Base-by-base conservation (phyloP, 805 yeast genomes). In the Metschnikowia vanudenii region DNA sequence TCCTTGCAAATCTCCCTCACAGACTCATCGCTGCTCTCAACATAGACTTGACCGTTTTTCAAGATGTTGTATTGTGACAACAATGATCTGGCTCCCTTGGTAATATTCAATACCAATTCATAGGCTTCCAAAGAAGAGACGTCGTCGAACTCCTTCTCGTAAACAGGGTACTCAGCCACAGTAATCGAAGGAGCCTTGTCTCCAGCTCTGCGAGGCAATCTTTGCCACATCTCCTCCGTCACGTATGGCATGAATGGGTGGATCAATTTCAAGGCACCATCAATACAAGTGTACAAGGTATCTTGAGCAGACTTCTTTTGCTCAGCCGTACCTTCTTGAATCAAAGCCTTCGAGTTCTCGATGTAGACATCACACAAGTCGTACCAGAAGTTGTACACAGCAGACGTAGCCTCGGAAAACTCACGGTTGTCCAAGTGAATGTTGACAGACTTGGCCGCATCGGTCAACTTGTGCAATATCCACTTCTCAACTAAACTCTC, bases 211-310 rank as follows among this genome's bases (percentile, higher is more conserved):
- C 86, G 85, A 59, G 98, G 98, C 62, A 94, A 75, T 71, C 98
- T 88, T 75, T 94, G 99, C 97, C 97, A 94, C 88, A 94, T 81
- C 76, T 94, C 99, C 71, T 94, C 99, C 39, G 98, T 85, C 56
- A 94, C 75, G 65, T 81, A 94, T 33, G 99, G 99, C 99, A 94
- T 94, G 76, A 89, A 94, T 66, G 99, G 99, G 65, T 92, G 98
- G 58, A 92, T 94, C 73, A 94, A 65, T 65, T 79, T 84, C 73
- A 92, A 79, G 10, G 97, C 97, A 56, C 86, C 87, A 62, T 94
- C 98, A 57, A 92, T 77, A 73, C 96, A 81, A 30, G 94, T 88
- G 81, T 90, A 94, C 56, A 94, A 77, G 19, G 98, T 94, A 67
- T 92, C 95, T 73, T 85, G 87, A 14, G 98, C 99, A 45, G 96